Conservation (phyloP, 345 rosid species). For the Pseudoturritis turrita region DNA sequence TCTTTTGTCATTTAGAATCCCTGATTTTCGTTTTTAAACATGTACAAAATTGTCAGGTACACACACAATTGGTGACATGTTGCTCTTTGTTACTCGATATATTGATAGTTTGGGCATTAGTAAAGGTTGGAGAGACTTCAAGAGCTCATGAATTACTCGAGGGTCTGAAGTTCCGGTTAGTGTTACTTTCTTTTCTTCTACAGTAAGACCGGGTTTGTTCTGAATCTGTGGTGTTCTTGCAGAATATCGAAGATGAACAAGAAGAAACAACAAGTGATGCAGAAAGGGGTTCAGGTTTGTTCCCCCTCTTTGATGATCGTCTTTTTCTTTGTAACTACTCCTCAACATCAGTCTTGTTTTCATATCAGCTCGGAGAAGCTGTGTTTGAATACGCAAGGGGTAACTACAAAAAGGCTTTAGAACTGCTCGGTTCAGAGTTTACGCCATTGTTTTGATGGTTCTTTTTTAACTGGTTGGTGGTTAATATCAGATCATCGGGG, state of each 20-base stretch:
- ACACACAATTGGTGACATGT: constrained; percentile 99
- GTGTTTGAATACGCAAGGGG: constrained; percentile 59
- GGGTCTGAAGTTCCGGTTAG: constrained; percentile 68
- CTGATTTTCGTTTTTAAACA: not conserved
- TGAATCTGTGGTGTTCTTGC: constrained; percentile 23
- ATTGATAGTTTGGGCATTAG: constrained; percentile 77
- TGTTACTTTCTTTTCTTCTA: constrained; percentile 7
- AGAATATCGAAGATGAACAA: constrained; percentile 57
- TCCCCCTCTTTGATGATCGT: constrained; percentile 8
- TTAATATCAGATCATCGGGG: constrained; percentile 58
- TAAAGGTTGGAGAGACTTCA: constrained; percentile 53
- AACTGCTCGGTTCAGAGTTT: constrained; percentile 64
- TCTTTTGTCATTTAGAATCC: constrained; percentile 7
- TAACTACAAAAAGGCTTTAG: constrained; percentile 44
- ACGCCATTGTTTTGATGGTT: constrained; percentile 42
- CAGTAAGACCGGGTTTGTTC: constrained; percentile 18
- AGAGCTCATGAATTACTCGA: constrained; percentile 62
- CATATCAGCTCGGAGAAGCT: constrained; percentile 72
- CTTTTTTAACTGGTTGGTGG: not conserved
- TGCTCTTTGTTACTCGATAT: constrained; percentile 83
- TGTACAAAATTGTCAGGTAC: constrained; percentile 37
- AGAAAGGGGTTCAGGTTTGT: constrained; percentile 64
- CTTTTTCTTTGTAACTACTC: not conserved
- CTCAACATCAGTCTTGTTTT: constrained; percentile 3
- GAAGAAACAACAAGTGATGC: constrained; percentile 80